A percentile compares a stretch with the other conserved stretches of the same genome.
These are phyloP conservation scores for Fusarium concolor DNA, from an alignment of 2,329 filamentous ascomycete species.

Conservation along the genomic window DNA sequence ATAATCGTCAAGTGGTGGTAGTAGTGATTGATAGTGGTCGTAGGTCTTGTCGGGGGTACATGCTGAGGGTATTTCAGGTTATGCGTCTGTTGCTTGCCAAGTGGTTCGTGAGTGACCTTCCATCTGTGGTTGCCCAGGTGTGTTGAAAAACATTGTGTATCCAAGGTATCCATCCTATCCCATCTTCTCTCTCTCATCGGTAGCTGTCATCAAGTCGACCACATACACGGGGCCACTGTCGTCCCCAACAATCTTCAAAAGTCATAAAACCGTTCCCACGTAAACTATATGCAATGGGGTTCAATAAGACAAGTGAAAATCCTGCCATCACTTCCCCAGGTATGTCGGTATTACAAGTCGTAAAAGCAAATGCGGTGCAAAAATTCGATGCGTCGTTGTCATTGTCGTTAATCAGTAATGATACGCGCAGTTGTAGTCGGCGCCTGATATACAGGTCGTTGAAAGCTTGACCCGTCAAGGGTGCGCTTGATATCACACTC, in stretches of 20 bases:
- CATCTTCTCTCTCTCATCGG: slow-evolving; percentile 52
- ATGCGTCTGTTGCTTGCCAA: slow-evolving; percentile 40
- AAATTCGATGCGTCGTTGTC: slow-evolving; percentile 45
- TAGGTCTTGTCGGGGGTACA: slow-evolving; percentile 51
- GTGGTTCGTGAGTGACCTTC: slow-evolving; percentile 50
- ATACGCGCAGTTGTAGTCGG: slow-evolving; percentile 28
- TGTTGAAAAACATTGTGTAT: slow-evolving; percentile 55
- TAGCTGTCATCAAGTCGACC: slow-evolving; percentile 52
- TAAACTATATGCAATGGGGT: slow-evolving; percentile 48
- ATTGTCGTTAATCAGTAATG: slow-evolving; percentile 41
- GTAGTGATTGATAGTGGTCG: slow-evolving; percentile 49
- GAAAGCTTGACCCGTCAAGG: slow-evolving; percentile 14
- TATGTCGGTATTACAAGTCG: slow-evolving; percentile 54
- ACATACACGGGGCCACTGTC: slow-evolving; percentile 23
- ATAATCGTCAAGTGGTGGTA: slow-evolving; percentile 59
- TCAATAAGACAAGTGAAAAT: slow-evolving; percentile 34
- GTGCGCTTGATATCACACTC: slow-evolving; percentile 26
- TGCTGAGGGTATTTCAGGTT: slow-evolving; percentile 47
- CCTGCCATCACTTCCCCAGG: slow-evolving; percentile 33
- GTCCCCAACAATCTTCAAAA: slow-evolving; percentile 37
- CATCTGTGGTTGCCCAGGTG: slow-evolving; percentile 55
- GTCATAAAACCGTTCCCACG: slow-evolving; percentile 48
- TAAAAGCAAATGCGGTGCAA: slow-evolving; percentile 51
- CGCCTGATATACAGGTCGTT: slow-evolving; percentile 17
- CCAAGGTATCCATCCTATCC: slow-evolving; percentile 54